Conservation (phyloP, 148 eudicot genomes). For the Vaccinium darrowii region DNA sequence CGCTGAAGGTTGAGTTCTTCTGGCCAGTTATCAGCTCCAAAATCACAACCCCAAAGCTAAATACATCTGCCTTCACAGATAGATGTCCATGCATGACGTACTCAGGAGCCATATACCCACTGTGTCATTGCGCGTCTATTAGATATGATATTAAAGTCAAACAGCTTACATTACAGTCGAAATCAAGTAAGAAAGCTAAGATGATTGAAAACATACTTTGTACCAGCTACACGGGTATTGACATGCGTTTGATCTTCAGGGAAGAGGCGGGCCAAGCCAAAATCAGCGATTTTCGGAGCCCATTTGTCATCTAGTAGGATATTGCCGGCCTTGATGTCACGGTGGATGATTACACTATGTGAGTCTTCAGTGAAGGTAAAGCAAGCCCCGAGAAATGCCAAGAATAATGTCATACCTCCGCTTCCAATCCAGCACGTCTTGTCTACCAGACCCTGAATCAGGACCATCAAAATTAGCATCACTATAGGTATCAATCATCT, state of each 20-base stretch:
- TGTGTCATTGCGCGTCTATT: slow-evolving; percentile 30
- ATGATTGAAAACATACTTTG: slow-evolving; percentile 58
- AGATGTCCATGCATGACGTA: slow-evolving; percentile 69
- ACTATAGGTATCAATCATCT: neutral
- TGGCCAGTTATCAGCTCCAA: slow-evolving; percentile 78
- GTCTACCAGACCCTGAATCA: slow-evolving; percentile 43
- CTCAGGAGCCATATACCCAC: slow-evolving; percentile 97
- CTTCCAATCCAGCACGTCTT: slow-evolving; percentile 68
- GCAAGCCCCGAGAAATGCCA: slow-evolving; percentile 72
- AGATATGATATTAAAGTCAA: neutral
- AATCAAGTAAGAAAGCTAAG: neutral
- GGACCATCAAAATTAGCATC: slow-evolving; percentile 9
- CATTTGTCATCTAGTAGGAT: slow-evolving; percentile 80
- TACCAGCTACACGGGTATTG: slow-evolving; percentile 84
- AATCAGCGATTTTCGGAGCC: slow-evolving; percentile 91
- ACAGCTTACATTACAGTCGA: neutral
- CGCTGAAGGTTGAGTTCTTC: slow-evolving; percentile 55
- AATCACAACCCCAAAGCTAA: slow-evolving; percentile 79
- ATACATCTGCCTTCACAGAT: slow-evolving; percentile 79
- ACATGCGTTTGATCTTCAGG: slow-evolving; percentile 86
- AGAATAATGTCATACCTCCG: slow-evolving; percentile 55
- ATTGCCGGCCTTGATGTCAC: slow-evolving; percentile 89
- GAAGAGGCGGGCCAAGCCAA: slow-evolving; percentile 86
- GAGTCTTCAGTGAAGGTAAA: slow-evolving; percentile 85
- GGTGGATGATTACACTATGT: slow-evolving; percentile 66